Evolutionary conservation across 1,284 basidiomycete species (phyloP), one percentile per base, ranked within the genome.

Genomic region (Naganishia albida): DNA sequence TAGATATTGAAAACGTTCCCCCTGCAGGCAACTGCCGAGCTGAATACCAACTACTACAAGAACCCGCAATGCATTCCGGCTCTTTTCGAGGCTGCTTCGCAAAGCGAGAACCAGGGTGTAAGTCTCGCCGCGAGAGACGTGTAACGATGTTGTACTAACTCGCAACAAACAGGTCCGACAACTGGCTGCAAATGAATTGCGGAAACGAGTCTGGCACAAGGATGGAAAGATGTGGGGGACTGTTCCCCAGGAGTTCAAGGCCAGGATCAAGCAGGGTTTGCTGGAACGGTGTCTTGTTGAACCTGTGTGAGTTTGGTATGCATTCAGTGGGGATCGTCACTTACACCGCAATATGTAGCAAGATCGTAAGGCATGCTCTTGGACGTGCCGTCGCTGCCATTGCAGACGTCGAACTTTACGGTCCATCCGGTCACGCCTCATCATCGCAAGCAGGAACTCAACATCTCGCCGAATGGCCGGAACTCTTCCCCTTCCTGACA

Each of bases 181-280:
- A 86, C 86, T 99, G 25, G 91, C 94, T 56, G 93, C 94, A n/a
- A 94, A 99, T 66, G 96, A 99, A 82, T 84, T 98, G 74, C 85
- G 96, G 71, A 99, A 99, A 83, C 89, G 95, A 68, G 85, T 99
- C 65, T 80, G 84, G 28, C 85, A 87, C 77, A 88, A 88, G 73
- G 89, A 88, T 71, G 90, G 89, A 63, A 87, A 86, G 77, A 81
- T 94, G 44, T 98, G 96, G 95, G 83, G 86, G 44, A 83, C 86
- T 72, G 85, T 93, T 63, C 80, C 86, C 49, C 84, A 85, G 74
- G 81, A 84, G 54, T 84, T 90, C 68, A 87, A 95, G 60, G 83
- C 87, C 70, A 84, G 90, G 75, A 92, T 99, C 82, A 99, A 98
- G 83, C 78, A 80, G 62, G 88, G 89, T 75, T 81, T 98, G 43